phyloP scores from a whole-genome alignment of 257 asterid species.

The Schizonepeta tenuifolia region DNA sequence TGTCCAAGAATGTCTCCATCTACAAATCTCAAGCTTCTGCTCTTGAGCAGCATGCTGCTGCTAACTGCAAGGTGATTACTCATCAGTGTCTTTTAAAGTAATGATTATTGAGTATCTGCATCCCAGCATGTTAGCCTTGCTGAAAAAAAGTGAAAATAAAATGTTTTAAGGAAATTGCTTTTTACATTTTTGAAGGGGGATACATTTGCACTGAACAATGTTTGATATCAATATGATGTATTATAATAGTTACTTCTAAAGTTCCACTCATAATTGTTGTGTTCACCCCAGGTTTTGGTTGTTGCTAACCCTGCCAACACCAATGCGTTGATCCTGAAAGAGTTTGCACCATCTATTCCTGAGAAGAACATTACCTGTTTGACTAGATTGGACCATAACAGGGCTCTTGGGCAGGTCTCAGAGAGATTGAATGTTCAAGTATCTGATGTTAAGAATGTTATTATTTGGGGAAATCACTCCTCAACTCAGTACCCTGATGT shows the following conservation, averaged over 20 bases:
- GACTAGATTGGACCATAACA: slow-evolving; percentile 96
- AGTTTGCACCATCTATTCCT: slow-evolving; percentile 90
- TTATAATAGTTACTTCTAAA: neutral
- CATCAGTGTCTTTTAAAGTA: neutral
- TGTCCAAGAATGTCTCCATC: slow-evolving; percentile 93
- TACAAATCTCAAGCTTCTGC: slow-evolving; percentile 97
- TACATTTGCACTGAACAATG: neutral
- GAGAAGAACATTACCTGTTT: slow-evolving; percentile 81
- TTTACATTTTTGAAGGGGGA: neutral
- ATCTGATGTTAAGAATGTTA: slow-evolving; percentile 84
- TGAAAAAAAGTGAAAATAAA: neutral
- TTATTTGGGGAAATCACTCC: slow-evolving; percentile 96
- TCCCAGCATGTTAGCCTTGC: slow-evolving; percentile 7
- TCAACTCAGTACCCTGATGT: slow-evolving; percentile 96
- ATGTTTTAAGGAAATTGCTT: neutral
- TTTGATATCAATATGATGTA: neutral
- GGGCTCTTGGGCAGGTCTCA: slow-evolving; percentile 95
- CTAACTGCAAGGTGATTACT: slow-evolving; percentile 81
- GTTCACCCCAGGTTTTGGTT: slow-evolving; percentile 74
- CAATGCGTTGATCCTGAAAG: slow-evolving; percentile 89
- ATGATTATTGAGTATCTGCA: neutral
- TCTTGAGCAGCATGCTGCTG: slow-evolving; percentile 87
- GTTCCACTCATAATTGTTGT: slow-evolving; percentile 6
- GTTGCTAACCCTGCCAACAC: slow-evolving; percentile 99
- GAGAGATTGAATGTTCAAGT: slow-evolving; percentile 85